phyloP scores from a whole-genome alignment of 1,284 basidiomycete species.

The Austropuccinia psidii region DNA sequence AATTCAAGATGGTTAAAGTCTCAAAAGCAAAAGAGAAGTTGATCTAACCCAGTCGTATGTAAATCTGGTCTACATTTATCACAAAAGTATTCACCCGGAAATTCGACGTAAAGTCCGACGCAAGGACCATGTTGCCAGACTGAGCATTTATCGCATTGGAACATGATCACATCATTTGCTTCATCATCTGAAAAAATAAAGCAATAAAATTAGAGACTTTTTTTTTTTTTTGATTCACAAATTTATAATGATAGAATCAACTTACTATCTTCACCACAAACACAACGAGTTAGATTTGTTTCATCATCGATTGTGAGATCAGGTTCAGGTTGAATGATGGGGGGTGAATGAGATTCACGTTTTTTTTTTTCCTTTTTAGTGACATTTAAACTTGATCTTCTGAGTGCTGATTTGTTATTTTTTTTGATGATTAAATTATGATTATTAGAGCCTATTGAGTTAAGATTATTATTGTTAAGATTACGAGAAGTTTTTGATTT shows the following conservation, averaged over 20 bases:
- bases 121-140: constrained; percentile 98
- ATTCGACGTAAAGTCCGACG: constrained; percentile 76
- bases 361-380: no score
- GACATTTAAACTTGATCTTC: no score
- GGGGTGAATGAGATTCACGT: no score
- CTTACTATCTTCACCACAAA: constrained; percentile 30
- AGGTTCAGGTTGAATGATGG: no score
- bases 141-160: constrained; percentile 92
- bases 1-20: constrained; percentile 28
- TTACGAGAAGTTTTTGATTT: no score
- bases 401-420: no score
- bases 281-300: constrained; percentile 16
- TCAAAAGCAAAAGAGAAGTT: background rate
- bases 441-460: no score
- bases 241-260: background rate
- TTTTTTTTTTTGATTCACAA: no score
- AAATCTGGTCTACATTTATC: constrained; percentile 85
- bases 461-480: no score
- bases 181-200: constrained; percentile 55
- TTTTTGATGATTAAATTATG: no score
- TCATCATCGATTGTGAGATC: constrained; percentile 1
- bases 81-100: constrained; percentile 64
- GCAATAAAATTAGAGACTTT: constrained; percentile 40
- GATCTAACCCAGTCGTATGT: constrained; percentile 51
- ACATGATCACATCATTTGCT: constrained; percentile 68